phyloP scores from a whole-genome alignment of 139 green algal genomes.

The Zygnema cylindricum region DNA sequence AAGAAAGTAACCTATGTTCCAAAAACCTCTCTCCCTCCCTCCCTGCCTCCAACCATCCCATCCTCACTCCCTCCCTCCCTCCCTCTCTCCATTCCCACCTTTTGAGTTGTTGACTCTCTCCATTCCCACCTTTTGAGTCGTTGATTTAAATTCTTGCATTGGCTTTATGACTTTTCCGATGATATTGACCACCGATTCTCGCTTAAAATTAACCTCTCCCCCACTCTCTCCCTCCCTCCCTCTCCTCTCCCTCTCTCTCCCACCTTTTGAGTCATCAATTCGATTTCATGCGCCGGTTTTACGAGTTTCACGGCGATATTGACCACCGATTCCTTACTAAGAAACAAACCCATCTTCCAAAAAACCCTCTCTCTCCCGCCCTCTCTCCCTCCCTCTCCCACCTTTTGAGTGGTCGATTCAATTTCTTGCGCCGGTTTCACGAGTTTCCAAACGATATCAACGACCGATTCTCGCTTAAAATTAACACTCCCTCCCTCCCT shows the following conservation, averaged over 20 bases:
- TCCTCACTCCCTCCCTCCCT: neutral
- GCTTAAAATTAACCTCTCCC: too few relatives aligned
- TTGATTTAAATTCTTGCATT: conserved; percentile 75
- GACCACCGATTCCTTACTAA: conserved; percentile 96
- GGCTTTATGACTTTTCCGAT: conserved; percentile 73
- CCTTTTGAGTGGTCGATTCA: conserved; percentile 82
- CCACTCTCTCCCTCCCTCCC: neutral
- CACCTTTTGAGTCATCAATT: conserved; percentile 82
- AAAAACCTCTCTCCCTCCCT: too few relatives aligned
- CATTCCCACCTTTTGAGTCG: conserved; percentile 77
- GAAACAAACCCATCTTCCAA: neutral
- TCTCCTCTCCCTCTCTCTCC: neutral
- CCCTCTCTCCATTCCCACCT: neutral
- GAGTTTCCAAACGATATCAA: conserved; percentile 86
- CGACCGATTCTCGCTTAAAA: conserved; percentile 96
- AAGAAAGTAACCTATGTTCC: too few relatives aligned
- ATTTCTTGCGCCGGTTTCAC: conserved; percentile 71
- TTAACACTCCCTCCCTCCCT: too few relatives aligned
- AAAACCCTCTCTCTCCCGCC: conserved; percentile 9
- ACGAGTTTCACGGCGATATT: conserved; percentile 83
- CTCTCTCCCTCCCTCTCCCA: conserved; percentile 4
- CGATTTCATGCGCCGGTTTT: conserved; percentile 72
- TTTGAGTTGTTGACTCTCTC: too few relatives aligned
- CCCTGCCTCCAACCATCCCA: too few relatives aligned
- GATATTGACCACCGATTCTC: conserved; percentile 96